Percentiles rank a stretch among this genome's conserved stretches.
Evolutionary conservation across 176 grass and related monocot species (phyloP).

Genomic region (Hyparrhenia diplandra): DNA sequence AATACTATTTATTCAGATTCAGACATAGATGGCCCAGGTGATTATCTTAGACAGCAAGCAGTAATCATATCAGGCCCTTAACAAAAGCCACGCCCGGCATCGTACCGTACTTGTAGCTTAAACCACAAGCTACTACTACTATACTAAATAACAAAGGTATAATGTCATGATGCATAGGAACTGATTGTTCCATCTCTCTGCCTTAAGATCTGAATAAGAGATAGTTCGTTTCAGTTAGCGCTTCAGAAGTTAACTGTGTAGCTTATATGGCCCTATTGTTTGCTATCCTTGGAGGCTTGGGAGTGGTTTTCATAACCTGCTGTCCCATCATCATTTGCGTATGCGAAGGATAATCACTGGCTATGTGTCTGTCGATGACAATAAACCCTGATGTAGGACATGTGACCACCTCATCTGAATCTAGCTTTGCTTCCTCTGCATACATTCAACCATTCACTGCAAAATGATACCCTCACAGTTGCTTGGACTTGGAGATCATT

Average conservation of each 20-base stretch:
- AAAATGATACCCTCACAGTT: neutral
- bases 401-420: neutral
- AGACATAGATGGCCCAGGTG: constrained; percentile 10
- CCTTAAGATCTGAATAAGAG: neutral
- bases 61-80: constrained; percentile 31
- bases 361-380: constrained; percentile 15
- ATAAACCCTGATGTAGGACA: constrained; percentile 24
- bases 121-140: constrained; percentile 28
- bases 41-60: constrained; percentile 36
- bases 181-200: constrained; percentile 11
- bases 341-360: neutral
- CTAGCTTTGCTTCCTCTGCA: neutral
- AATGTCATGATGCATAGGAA: neutral
- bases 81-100: constrained; percentile 5
- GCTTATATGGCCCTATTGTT: constrained; percentile 11
- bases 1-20: neutral
- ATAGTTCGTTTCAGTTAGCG: neutral
- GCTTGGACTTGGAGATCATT: neutral
- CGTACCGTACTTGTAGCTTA: constrained; percentile 34
- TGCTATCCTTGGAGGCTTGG: neutral
- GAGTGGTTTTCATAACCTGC: constrained; percentile 5
- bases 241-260: constrained; percentile 15
- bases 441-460: too few relatives aligned
- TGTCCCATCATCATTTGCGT: neutral
- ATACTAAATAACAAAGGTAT: neutral